Evolutionary conservation across 1,284 basidiomycete genomes (phyloP), one percentile per base, ranked within the genome.

Genomic region (Tylopilus sp.): DNA sequence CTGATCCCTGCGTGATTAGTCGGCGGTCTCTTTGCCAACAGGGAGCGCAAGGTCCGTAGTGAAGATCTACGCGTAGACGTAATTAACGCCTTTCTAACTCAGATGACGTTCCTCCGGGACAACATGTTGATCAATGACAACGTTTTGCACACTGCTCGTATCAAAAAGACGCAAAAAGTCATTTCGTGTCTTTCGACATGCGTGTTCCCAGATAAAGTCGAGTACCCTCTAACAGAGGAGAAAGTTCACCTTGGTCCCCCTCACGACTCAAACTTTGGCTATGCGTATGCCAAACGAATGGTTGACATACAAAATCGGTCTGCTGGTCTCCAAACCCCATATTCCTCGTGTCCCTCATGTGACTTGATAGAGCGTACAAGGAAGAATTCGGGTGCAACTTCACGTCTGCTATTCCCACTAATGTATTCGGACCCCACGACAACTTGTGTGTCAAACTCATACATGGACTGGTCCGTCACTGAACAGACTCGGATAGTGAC

Each of bases 121-220:
- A 96, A 95, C 69, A 78, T 86, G 59, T 76, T 90, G 51, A 95
- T 96, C 72, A 96, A 96, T 70, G 90, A 94, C 65, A 90, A 92
- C 64, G 81, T 96, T 39, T 76, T 95, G 25, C 81, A 92, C 62
- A 76, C 78, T 25, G 75, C 90, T 4, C 78, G 90, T 63, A 74
- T 81, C 54, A 71, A 75, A 58, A 74, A 80, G 55, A 77, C 78
- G 26, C 58, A 77, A 53, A 93, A 92, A 66, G 75, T 92, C 57
- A 82, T 92, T 52, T 92, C 89, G 4, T 92, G 90, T 61, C 81
- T 92, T 26, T 92, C 90, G 13, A 92, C 89, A 23, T 92, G 90
- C 63, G 88, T 94, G 34, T 93, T 91, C 71, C 89, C 90, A 0
- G 91, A 92, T 69, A 86, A 89, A 64, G 86, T 87, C 56, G 75